Conservation (phyloP, 805 yeast genomes). For the Lipomyces starkeyi region DNA sequence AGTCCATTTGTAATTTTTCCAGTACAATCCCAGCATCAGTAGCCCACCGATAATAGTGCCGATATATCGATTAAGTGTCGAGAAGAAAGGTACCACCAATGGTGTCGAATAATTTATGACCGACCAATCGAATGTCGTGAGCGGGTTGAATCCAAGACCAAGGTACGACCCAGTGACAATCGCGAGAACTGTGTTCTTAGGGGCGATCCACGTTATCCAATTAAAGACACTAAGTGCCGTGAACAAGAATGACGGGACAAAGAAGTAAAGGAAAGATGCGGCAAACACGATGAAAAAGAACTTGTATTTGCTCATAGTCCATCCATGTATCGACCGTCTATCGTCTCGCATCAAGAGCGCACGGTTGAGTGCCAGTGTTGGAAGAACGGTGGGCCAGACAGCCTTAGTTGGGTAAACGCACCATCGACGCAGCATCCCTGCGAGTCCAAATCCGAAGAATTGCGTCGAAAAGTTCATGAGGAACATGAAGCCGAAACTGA, state of each 20-base stretch:
- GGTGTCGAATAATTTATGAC: slow-evolving; percentile 48
- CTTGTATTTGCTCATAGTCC: slow-evolving; percentile 61
- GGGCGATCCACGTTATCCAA: slow-evolving; percentile 66
- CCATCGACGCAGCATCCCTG: slow-evolving; percentile 65
- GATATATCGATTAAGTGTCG: slow-evolving; percentile 49
- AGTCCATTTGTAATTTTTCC: slow-evolving; percentile 55
- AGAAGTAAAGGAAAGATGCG: slow-evolving; percentile 56
- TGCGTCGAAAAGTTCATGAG: slow-evolving; percentile 61
- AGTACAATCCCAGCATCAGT: slow-evolving; percentile 59
- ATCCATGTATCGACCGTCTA: slow-evolving; percentile 58
- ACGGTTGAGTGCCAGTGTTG: slow-evolving; percentile 56
- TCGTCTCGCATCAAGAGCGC: slow-evolving; percentile 53
- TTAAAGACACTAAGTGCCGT: slow-evolving; percentile 62
- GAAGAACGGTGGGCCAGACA: slow-evolving; percentile 61
- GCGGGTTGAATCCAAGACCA: slow-evolving; percentile 54
- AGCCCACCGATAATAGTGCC: slow-evolving; percentile 57
- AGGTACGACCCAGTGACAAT: slow-evolving; percentile 54
- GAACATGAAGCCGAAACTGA: slow-evolving; percentile 59
- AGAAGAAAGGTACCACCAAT: slow-evolving; percentile 48
- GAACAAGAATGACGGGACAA: slow-evolving; percentile 67
- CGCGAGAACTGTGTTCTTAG: slow-evolving; percentile 57
- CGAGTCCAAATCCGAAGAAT: slow-evolving; percentile 70
- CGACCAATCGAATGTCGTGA: slow-evolving; percentile 56
- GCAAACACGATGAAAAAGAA: slow-evolving; percentile 55
- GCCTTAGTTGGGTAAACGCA: slow-evolving; percentile 55